Evolutionary conservation across 345 rosid species (phyloP), one percentile per base, ranked within the genome.

Genomic region (Eutrema yunnanense): DNA sequence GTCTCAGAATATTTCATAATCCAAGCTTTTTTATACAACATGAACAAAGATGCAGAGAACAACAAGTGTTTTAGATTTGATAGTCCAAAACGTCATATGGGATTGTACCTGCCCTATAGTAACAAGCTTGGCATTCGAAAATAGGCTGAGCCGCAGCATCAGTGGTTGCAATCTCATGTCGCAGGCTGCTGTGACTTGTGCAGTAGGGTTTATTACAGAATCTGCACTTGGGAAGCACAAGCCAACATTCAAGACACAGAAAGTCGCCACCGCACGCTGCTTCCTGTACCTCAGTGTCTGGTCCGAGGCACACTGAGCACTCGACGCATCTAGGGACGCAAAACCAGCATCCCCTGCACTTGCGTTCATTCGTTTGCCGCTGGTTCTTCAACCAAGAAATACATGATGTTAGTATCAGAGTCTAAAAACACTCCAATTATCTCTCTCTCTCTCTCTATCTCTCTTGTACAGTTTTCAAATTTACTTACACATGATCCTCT

Each of bases 191-290:
- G 46, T 94, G 93, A 9, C 4, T 76, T 43, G 73, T 73, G 56
- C 98, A 91, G 27, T 87, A 88, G 0, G 96, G 93, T 71, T 78
- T 82, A 69, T 91, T 89, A 48, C 98, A 91, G 47, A 79, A 81
- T 46, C 70, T 77, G 43, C 98, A 94, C 75, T 91, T 91, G 0
- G 92, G 85, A 41, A 91, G 88, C 47, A 22, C 78, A 67, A 88
- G 80, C 97, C 98, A 94, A 64, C 97, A 91, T 4, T 68, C 71
- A 44, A 73, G 78, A 75, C 97, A 91, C 67, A 89, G 30, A 8
- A 73, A 42, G 29, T 87, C 92, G 0, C 44, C 47, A 41, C 81
- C 74, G 26, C 95, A 90, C 11, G 79, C 79, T 34, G 89, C 71
- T 60, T 86, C 88, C 47, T 85, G 92, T 41, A 58, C 14, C 60